phyloP scores from a whole-genome alignment of 2,329 filamentous ascomycete species.

The Aspergillus sp. region DNA sequence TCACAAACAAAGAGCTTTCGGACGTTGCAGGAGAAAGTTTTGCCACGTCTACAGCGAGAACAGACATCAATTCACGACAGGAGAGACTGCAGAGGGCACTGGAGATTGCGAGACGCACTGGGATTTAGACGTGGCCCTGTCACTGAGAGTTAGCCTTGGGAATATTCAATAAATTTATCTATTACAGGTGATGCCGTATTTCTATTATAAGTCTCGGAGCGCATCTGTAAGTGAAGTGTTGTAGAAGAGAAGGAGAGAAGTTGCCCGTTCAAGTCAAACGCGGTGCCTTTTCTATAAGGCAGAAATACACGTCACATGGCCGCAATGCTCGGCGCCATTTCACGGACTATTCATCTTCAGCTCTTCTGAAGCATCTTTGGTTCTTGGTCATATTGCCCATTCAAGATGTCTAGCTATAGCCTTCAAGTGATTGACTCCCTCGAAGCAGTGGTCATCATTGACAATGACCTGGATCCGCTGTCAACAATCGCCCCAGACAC shows the following conservation, averaged over 20 bases:
- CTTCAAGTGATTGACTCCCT: slow-evolving; percentile 40
- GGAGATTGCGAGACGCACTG: slow-evolving; percentile 13
- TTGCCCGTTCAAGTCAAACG: not conserved
- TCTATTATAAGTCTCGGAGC: not conserved
- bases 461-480: slow-evolving; percentile 49
- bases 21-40: slow-evolving; percentile 52
- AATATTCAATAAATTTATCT: not conserved
- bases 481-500: slow-evolving; percentile 40
- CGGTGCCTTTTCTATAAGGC: not conserved
- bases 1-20: slow-evolving; percentile 44
- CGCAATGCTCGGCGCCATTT: not conserved
- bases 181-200: not conserved
- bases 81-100: slow-evolving; percentile 32
- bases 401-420: slow-evolving; percentile 6
- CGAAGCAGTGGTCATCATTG: slow-evolving; percentile 45
- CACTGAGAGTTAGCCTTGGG: not conserved
- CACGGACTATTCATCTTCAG: not conserved
- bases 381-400: no score
- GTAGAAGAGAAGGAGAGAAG: not conserved
- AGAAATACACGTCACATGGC: not conserved
- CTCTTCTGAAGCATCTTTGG: not conserved
- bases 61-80: slow-evolving; percentile 39
- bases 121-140: not conserved
- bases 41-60: slow-evolving; percentile 34
- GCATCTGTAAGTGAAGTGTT: not conserved